Percentiles rank a stretch among this genome's conserved stretches.
Evolutionary conservation across 495 filamentous ascomycete species (phyloP).

Genomic region (Chlorociboria aeruginascens): DNA sequence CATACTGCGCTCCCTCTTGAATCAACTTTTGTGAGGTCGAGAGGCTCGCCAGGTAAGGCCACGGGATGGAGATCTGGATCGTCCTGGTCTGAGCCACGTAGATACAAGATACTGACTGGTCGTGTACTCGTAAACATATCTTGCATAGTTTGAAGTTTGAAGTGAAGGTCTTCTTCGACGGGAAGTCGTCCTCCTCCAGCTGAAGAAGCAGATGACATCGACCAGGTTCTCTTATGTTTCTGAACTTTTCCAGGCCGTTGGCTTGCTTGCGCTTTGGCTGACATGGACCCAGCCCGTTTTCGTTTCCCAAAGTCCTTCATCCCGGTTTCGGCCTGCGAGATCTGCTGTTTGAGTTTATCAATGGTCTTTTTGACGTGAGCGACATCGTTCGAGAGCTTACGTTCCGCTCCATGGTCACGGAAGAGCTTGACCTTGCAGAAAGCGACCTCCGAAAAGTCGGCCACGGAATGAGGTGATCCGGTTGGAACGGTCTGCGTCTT

Average conservation of each 20-base stretch:
- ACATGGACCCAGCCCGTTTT: slow-evolving; percentile 54
- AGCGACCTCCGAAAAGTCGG: slow-evolving; percentile 53
- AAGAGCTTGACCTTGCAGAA: slow-evolving; percentile 97
- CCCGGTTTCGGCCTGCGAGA: slow-evolving; percentile 75
- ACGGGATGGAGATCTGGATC: slow-evolving; percentile 87
- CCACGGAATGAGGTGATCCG: slow-evolving; percentile 28
- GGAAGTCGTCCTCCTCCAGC: slow-evolving; percentile 47
- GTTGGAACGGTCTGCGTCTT: slow-evolving; percentile 61
- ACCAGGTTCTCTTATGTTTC: slow-evolving; percentile 94
- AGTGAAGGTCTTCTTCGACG: slow-evolving; percentile 78
- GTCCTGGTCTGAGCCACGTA: slow-evolving; percentile 72
- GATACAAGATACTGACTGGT: slow-evolving; percentile 70
- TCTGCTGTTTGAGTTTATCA: slow-evolving; percentile 87
- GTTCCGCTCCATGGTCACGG: slow-evolving; percentile 89
- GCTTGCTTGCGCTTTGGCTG: slow-evolving; percentile 32
- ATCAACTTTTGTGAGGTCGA: slow-evolving; percentile 45
- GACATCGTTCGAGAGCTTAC: slow-evolving; percentile 90
- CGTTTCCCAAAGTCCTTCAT: slow-evolving; percentile 81
- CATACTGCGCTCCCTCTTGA: slow-evolving; percentile 38
- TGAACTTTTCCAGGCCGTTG: slow-evolving; percentile 61
- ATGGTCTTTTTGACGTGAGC: slow-evolving; percentile 88
- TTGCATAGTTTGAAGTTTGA: slow-evolving; percentile 71
- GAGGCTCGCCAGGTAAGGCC: slow-evolving; percentile 53
- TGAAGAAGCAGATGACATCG: slow-evolving; percentile 79
- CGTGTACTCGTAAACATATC: slow-evolving; percentile 95